Evolutionary conservation across 1,284 basidiomycete species (phyloP).

Genomic region (Moesziomyces aphidis): DNA sequence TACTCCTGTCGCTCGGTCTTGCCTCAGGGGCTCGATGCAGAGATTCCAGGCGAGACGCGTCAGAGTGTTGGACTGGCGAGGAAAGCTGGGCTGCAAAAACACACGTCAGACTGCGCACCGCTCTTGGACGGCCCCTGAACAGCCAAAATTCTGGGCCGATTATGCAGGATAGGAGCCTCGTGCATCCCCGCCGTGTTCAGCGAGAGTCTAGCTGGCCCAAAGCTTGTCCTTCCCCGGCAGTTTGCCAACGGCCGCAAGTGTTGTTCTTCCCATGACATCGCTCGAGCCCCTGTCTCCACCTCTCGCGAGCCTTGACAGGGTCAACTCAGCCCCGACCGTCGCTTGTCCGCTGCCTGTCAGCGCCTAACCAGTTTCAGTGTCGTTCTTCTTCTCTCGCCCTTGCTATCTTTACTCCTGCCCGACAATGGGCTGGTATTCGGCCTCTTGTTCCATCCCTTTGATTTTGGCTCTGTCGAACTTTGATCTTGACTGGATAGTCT

Average conservation of each 20-base stretch:
- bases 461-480: too few relatives aligned
- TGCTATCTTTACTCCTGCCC: neutral
- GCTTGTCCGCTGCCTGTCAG: neutral
- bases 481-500: too few relatives aligned
- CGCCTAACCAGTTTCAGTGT: slow-evolving; percentile 6
- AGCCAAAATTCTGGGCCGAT: neutral
- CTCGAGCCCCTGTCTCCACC: slow-evolving; percentile 9
- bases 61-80: slow-evolving; percentile 12
- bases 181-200: slow-evolving; percentile 17
- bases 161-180: slow-evolving; percentile 25
- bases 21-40: slow-evolving; percentile 26
- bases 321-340: slow-evolving; percentile 11
- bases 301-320: neutral
- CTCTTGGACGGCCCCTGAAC: neutral
- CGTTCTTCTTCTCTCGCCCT: neutral
- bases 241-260: neutral
- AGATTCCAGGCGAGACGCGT: slow-evolving; percentile 9
- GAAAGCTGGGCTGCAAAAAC: neutral
- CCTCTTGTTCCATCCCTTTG: too few relatives aligned
- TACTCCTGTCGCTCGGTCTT: neutral
- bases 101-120: slow-evolving; percentile 20
- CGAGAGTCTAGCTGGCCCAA: slow-evolving; percentile 12
- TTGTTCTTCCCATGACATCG: neutral
- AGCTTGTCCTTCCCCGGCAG: too few relatives aligned
- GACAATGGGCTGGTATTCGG: neutral